Evolutionary conservation across 192 early-diverging fungal genomes (phyloP).

Genomic region (Endogone sp.): DNA sequence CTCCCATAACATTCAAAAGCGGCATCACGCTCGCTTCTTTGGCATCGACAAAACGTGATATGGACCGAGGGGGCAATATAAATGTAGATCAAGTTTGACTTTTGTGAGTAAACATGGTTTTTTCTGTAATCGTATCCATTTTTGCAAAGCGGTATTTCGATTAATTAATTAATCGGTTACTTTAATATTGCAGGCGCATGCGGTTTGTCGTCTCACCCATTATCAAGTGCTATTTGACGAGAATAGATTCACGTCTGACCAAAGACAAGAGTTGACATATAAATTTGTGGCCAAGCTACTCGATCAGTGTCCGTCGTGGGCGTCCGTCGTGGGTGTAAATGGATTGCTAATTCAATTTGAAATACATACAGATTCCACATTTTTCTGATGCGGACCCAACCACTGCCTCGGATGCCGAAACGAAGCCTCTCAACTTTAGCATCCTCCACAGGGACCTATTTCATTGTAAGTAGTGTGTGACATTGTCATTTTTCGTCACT

Average conservation of each 20-base stretch:
- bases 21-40: constrained; percentile 88
- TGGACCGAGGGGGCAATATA: constrained; percentile 77
- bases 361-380: too few relatives aligned
- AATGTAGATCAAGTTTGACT: constrained; percentile 79
- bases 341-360: not conserved
- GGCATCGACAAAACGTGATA: constrained; percentile 51
- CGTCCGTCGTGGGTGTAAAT: too few relatives aligned
- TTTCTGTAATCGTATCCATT: too few relatives aligned
- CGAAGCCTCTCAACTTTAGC: too few relatives aligned
- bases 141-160: too few relatives aligned
- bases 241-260: constrained; percentile 71
- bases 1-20: constrained; percentile 86
- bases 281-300: constrained; percentile 78
- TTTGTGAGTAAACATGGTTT: too few relatives aligned
- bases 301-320: constrained; percentile 81
- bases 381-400: too few relatives aligned
- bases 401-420: too few relatives aligned
- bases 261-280: constrained; percentile 84
- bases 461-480: too few relatives aligned
- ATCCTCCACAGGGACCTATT: too few relatives aligned
- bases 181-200: constrained; percentile 88
- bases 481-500: not conserved
- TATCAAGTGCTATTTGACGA: constrained; percentile 92
- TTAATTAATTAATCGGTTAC: too few relatives aligned
- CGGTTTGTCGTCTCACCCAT: constrained; percentile 85